Conservation (phyloP, 2,329 filamentous ascomycete genomes). For the Cladobotryum protrusum region DNA sequence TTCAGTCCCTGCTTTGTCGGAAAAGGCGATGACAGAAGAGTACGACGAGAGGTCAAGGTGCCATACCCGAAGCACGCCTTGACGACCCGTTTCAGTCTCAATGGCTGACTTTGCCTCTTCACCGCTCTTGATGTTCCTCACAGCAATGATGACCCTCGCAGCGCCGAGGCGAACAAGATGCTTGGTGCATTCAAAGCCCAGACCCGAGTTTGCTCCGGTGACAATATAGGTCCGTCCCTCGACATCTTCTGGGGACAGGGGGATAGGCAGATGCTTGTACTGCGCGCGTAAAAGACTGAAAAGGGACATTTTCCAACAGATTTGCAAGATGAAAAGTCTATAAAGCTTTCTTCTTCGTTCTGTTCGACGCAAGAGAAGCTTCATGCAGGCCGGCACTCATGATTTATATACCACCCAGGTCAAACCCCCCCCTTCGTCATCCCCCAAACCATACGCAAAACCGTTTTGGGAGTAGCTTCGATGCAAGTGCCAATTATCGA, state of each 20-base stretch:
- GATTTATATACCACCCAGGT: no score
- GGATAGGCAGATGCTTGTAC: neutral
- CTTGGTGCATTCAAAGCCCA: constrained; percentile 36
- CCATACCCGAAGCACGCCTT: constrained; percentile 35
- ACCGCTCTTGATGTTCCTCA: constrained; percentile 34
- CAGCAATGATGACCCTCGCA: constrained; percentile 37
- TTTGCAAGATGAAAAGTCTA: neutral
- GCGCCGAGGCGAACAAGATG: constrained; percentile 35
- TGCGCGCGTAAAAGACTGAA: neutral
- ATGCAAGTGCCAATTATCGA: neutral
- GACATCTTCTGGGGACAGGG: neutral
- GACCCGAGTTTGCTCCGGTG: constrained; percentile 34
- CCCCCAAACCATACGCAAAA: no score
- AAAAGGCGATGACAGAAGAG: constrained; percentile 31
- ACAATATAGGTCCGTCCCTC: constrained; percentile 23
- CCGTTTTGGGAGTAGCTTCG: neutral
- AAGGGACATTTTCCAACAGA: neutral
- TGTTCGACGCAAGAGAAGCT: no score
- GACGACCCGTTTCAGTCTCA: constrained; percentile 21
- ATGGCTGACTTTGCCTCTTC: constrained; percentile 34
- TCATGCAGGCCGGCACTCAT: no score
- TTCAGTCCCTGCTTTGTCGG: constrained; percentile 15
- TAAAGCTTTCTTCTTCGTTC: no score
- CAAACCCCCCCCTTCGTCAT: no score
- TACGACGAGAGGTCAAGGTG: constrained; percentile 36